Conservation (phyloP, 306 rosid species). For the Prunus persica region DNA sequence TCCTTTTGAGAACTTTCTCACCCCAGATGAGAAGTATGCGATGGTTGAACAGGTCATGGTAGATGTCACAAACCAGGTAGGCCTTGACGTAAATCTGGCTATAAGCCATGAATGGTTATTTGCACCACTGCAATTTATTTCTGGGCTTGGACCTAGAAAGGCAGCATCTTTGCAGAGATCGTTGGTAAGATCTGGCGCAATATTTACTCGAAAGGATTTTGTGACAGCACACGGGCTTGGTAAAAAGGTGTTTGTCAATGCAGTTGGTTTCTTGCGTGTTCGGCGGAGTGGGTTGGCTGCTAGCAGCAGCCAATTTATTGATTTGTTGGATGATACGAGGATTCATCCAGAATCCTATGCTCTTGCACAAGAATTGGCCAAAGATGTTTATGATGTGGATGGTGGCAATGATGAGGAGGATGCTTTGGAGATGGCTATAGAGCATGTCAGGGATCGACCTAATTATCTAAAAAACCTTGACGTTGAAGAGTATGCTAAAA, state of each 20-base stretch:
- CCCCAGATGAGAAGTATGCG: slow-evolving; percentile 80
- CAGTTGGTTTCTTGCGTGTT: slow-evolving; percentile 93
- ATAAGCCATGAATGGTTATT: slow-evolving; percentile 92
- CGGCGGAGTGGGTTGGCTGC: slow-evolving; percentile 93
- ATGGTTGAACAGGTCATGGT: slow-evolving; percentile 96
- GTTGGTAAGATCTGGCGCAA: slow-evolving; percentile 83
- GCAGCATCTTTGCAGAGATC: slow-evolving; percentile 93
- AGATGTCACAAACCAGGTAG: slow-evolving; percentile 91
- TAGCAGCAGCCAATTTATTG: slow-evolving; percentile 85
- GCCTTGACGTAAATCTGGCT: slow-evolving; percentile 88
- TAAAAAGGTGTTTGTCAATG: slow-evolving; percentile 90
- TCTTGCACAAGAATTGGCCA: slow-evolving; percentile 92
- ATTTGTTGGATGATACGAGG: slow-evolving; percentile 95
- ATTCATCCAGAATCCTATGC: slow-evolving; percentile 95
- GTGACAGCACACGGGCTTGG: slow-evolving; percentile 73
- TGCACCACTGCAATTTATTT: slow-evolving; percentile 81
- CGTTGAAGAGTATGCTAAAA: slow-evolving; percentile 69
- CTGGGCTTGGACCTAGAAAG: slow-evolving; percentile 99
- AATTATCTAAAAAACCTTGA: slow-evolving; percentile 68
- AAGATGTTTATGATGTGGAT: slow-evolving; percentile 84
- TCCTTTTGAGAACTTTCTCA: slow-evolving; percentile 70
- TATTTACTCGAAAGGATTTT: slow-evolving; percentile 87
- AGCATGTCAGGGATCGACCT: slow-evolving; percentile 91
- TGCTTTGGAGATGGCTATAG: slow-evolving; percentile 87
- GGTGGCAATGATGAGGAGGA: slow-evolving; percentile 89